phyloP scores from a whole-genome alignment of 805 yeast genomes.

The Ascoidea tarda region DNA sequence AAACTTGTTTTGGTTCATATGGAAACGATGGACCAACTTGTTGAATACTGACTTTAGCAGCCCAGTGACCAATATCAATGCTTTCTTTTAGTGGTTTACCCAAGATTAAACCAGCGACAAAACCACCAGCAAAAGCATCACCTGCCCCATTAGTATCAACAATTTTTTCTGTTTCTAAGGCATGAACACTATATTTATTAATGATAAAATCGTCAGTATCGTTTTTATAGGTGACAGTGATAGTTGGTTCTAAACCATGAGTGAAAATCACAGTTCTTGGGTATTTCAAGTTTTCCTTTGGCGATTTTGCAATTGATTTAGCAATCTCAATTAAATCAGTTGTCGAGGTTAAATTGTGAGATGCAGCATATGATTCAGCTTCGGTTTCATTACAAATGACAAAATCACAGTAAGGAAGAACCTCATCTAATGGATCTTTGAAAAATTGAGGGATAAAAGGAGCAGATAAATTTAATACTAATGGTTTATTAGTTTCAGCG shows the following conservation, averaged over 20 bases:
- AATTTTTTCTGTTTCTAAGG: constrained; percentile 51
- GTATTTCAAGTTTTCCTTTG: constrained; percentile 54
- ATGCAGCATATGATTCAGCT: constrained; percentile 86
- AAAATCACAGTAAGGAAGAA: constrained; percentile 78
- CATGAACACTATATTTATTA: constrained; percentile 52
- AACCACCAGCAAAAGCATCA: constrained; percentile 79
- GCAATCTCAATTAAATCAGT: constrained; percentile 67
- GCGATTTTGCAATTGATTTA: constrained; percentile 61
- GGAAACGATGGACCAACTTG: constrained; percentile 94
- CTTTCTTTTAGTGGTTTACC: constrained; percentile 47
- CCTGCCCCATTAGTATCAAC: constrained; percentile 97
- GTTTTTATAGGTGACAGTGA: constrained; percentile 49
- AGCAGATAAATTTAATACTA: constrained; percentile 82
- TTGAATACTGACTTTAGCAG: constrained; percentile 84
- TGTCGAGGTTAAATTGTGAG: constrained; percentile 47
- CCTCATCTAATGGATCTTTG: constrained; percentile 75
- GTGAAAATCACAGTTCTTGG: constrained; percentile 87
- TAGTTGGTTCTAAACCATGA: constrained; percentile 88
- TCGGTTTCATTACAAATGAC: constrained; percentile 95
- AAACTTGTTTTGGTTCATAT: constrained; percentile 8
- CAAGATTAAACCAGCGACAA: constrained; percentile 78
- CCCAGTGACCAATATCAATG: constrained; percentile 90
- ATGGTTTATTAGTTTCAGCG: constrained; percentile 62
- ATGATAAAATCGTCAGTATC: constrained; percentile 30
- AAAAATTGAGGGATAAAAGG: constrained; percentile 95